Percentiles rank a stretch among this genome's conserved stretches.
Conservation (phyloP, 768 basidiomycete species). For the Macrolepiota dolichaula region DNA sequence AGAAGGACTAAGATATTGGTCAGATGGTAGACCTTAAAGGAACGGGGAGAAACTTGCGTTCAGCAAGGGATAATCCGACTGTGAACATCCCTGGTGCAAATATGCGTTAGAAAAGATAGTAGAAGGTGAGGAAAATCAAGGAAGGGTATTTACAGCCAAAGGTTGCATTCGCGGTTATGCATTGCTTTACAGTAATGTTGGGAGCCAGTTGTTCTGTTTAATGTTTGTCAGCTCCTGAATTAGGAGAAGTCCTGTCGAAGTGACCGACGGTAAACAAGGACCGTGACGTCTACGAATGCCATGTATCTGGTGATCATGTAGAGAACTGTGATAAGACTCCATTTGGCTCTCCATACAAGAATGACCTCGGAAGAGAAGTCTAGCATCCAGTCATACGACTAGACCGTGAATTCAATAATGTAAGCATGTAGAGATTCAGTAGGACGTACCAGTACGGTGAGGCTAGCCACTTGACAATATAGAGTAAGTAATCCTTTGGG, state of each 20-base stretch:
- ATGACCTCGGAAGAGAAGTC: background rate
- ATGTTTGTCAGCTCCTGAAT: background rate
- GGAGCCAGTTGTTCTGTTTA: background rate
- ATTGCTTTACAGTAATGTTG: background rate
- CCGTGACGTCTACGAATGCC: conserved; percentile 5
- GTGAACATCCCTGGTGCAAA: background rate
- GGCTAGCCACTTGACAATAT: background rate
- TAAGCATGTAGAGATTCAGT: background rate
- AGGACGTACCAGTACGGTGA: background rate
- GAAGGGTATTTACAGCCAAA: background rate
- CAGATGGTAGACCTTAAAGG: background rate
- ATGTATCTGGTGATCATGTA: conserved; percentile 12
- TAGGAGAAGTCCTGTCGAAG: background rate
- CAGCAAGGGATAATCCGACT: background rate
- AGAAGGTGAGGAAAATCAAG: background rate
- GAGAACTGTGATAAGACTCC: conserved; percentile 4
- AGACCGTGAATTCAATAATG: background rate
- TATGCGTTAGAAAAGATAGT: background rate
- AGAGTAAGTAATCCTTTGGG: background rate
- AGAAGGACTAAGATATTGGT: background rate
- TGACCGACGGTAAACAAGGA: background rate
- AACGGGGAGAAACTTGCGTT: background rate
- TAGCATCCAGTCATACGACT: background rate
- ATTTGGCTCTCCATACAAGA: conserved; percentile 7
- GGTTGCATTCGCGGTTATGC: background rate